Evolutionary conservation across 1,284 basidiomycete genomes (phyloP).

Genomic region (Agaricales sp.): DNA sequence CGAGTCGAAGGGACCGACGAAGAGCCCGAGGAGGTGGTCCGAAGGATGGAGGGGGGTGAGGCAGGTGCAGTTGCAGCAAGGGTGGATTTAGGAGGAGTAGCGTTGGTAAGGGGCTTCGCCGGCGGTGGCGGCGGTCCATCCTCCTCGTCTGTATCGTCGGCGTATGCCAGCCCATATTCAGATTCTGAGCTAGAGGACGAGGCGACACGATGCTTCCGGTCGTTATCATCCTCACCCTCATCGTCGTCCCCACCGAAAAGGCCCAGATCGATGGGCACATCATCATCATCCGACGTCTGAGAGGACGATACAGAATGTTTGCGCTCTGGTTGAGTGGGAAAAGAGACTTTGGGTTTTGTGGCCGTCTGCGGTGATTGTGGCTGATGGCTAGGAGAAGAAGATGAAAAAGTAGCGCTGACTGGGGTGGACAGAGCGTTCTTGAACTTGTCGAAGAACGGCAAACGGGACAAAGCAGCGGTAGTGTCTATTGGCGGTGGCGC

Average conservation of each 20-base stretch:
- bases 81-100: not conserved
- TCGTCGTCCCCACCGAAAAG: not conserved
- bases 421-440: conserved; percentile 19
- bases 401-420: not conserved
- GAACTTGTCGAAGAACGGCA: conserved; percentile 33
- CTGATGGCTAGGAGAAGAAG: too few relatives aligned
- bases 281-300: conserved; percentile 2
- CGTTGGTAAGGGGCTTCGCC: not conserved
- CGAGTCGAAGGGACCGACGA: conserved; percentile 73
- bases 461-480: conserved; percentile 15
- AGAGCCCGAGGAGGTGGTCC: conserved; percentile 43
- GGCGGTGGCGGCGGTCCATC: conserved; percentile 24
- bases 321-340: conserved; percentile 9
- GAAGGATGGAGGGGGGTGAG: not conserved
- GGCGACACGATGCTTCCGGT: conserved; percentile 11
- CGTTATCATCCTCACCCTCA: conserved; percentile 11
- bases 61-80: too few relatives aligned
- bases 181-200: conserved; percentile 28
- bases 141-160: conserved; percentile 34
- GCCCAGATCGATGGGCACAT: not conserved
- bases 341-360: too few relatives aligned
- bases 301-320: not conserved
- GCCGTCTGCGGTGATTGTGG: conserved; percentile 17
- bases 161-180: conserved; percentile 37
- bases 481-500: too few relatives aligned